Evolutionary conservation across 495 filamentous ascomycete genomes (phyloP).

Genomic region (Penicillium pulvis): DNA sequence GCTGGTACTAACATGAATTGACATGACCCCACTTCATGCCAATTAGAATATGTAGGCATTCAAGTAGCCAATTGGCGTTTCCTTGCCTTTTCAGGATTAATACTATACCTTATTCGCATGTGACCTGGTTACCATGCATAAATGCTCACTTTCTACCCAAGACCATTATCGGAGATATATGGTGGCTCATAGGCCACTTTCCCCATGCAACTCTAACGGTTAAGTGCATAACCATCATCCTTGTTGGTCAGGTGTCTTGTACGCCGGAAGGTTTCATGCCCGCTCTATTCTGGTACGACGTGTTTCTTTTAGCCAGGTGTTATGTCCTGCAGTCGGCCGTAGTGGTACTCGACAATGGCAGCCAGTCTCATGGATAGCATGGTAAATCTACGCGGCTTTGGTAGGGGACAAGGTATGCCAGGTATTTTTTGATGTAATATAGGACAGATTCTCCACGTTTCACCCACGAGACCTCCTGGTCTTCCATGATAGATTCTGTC

Average conservation of each 20-base stretch:
- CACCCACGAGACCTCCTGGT: neutral
- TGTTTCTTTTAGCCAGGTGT: conserved; percentile 14
- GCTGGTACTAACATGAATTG: too few species aligned
- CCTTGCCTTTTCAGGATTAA: too few species aligned
- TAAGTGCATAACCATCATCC: conserved; percentile 1
- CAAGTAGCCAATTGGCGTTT: too few species aligned
- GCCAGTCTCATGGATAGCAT: neutral
- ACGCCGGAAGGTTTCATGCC: conserved; percentile 11
- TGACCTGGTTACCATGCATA: neutral
- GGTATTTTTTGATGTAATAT: neutral
- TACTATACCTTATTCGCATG: neutral
- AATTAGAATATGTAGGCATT: too few species aligned
- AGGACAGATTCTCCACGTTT: neutral
- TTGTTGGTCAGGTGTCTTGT: conserved; percentile 12
- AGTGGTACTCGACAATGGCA: conserved; percentile 6
- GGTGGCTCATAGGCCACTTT: neutral
- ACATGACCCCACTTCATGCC: too few species aligned
- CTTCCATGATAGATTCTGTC: conserved; percentile 5
- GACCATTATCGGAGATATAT: neutral
- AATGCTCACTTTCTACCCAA: neutral
- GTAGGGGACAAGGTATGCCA: too few species aligned
- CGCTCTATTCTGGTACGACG: conserved; percentile 5
- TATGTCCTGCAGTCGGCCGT: conserved; percentile 10
- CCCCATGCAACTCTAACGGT: conserved; percentile 1
- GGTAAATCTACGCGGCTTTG: neutral